These are phyloP conservation scores for Chloris gayana DNA, from an alignment of 176 grass and related monocot species.

Conservation along the genomic window DNA sequence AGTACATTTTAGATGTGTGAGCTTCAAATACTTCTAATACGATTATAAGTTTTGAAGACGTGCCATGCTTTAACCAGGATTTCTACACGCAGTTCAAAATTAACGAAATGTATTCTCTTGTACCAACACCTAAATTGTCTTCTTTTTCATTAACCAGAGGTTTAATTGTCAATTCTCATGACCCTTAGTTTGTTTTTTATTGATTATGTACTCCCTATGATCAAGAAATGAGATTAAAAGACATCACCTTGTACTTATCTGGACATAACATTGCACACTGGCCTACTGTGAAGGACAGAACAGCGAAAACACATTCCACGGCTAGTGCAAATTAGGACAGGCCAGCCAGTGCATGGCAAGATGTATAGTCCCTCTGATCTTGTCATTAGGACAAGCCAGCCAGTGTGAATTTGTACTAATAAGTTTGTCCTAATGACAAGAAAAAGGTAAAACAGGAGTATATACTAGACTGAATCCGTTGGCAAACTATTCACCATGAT, in stretches of 20 bases:
- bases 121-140: not conserved
- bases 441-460: too few relatives aligned
- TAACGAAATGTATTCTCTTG: slow-evolving; percentile 16
- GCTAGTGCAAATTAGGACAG: not conserved
- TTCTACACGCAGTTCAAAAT: not conserved
- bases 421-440: too few relatives aligned
- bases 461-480: too few relatives aligned
- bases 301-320: not conserved
- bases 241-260: too few relatives aligned
- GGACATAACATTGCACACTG: not conserved
- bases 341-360: too few relatives aligned
- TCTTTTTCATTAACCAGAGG: not conserved
- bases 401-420: too few relatives aligned
- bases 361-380: too few relatives aligned
- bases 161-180: not conserved
- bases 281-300: not conserved
- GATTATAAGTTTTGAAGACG: not conserved
- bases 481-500: not conserved
- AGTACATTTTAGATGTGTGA: slow-evolving; percentile 2
- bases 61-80: not conserved
- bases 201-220: not conserved
- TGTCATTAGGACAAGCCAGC: too few relatives aligned
- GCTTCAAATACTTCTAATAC: not conserved
- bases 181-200: not conserved
- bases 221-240: too few relatives aligned